Evolutionary conservation across 371 early-diverging fungal genomes (phyloP), one percentile per base, ranked within the genome.

Genomic region (Mucor mucedo): DNA sequence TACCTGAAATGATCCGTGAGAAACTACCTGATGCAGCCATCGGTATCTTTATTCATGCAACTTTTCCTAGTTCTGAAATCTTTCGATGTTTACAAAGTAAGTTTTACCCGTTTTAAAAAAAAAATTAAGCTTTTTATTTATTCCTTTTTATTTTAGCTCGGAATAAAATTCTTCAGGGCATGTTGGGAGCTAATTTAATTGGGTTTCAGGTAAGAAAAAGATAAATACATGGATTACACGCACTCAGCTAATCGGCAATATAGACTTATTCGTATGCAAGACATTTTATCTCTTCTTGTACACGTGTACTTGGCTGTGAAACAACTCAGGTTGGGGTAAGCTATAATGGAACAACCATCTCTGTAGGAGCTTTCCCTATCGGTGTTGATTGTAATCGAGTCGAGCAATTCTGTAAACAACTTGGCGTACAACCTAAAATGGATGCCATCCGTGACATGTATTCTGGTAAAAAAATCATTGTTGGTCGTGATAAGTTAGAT

Each of bases 401-500:
- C n/a, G 79, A 82, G 47, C 77, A 62, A 45, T 77, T 70, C 52
- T 55, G 66, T 60, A 85, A 76, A 68, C 72, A 82, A 8, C 80
- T 80, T 48, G 83, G 79, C 0, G 93, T 95, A 2, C 54, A 70
- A 33, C 85, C 89, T 28, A 94, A 92, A 77, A 88, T 96, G 60
- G 78, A 86, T 42, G 82, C 91, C 30, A 86, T 98, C 40, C 87
- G 86, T 39, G 91, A 95, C 60, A 85, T 93, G 67, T 99, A 97
- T 68, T 82, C 87, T 44, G 95, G 88, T 14, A 98, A 98, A 68
- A 91, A 90, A 55, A 93, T 99, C 62, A 93, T 99, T 55, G 88
- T 99, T 41, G 99, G 99, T 2, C 89, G 99, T 14, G 99, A 99
- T 78, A 97, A 99, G 80, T 84, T 98, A 33, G 99, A 99, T 79